These are phyloP conservation scores for Rasamsonia emersonii DNA, from an alignment of 2,329 filamentous ascomycete species.

Conservation along the genomic window DNA sequence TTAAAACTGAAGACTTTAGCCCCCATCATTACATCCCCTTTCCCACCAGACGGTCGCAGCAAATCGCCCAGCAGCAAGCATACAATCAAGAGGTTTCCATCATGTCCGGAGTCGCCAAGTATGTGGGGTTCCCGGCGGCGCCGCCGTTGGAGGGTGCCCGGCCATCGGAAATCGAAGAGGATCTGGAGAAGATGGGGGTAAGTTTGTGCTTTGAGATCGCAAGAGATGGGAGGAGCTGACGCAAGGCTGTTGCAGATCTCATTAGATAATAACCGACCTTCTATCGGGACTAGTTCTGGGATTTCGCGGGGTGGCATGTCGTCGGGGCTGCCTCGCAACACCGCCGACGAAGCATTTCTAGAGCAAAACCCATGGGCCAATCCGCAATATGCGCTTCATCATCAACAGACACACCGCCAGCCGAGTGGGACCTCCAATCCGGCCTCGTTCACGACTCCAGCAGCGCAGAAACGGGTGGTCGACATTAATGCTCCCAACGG, in stretches of 20 bases:
- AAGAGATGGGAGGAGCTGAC: no score
- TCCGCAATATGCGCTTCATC: conserved; percentile 67
- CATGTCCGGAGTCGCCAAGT: conserved; percentile 82
- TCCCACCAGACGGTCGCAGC: conserved; percentile 65
- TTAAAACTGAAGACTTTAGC: conserved; percentile 67
- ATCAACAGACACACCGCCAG: conserved; percentile 33
- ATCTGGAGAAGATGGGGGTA: conserved; percentile 84
- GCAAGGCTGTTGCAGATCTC: no score
- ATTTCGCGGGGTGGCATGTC: conserved; percentile 7
- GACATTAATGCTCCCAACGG: conserved; percentile 36
- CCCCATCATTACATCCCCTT: conserved; percentile 77
- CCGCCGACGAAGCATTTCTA: conserved; percentile 76
- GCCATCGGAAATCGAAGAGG: conserved; percentile 67
- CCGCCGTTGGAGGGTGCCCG: conserved; percentile 70
- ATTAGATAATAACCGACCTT: conserved; percentile 7
- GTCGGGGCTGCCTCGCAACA: conserved; percentile 29
- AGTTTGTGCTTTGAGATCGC: conserved; percentile 31
- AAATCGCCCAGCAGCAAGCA: conserved; percentile 74
- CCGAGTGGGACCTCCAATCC: conserved; percentile 14
- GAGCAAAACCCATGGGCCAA: conserved; percentile 91
- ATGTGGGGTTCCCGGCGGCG: conserved; percentile 93
- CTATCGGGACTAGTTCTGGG: conserved; percentile 5
- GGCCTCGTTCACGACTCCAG: conserved; percentile 32
- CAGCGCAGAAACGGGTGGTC: conserved; percentile 35
- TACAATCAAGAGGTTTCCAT: conserved; percentile 95